These are phyloP conservation scores for Zasmidium citrigriseum DNA, from an alignment of 2,329 filamentous ascomycete genomes.

Conservation along the genomic window DNA sequence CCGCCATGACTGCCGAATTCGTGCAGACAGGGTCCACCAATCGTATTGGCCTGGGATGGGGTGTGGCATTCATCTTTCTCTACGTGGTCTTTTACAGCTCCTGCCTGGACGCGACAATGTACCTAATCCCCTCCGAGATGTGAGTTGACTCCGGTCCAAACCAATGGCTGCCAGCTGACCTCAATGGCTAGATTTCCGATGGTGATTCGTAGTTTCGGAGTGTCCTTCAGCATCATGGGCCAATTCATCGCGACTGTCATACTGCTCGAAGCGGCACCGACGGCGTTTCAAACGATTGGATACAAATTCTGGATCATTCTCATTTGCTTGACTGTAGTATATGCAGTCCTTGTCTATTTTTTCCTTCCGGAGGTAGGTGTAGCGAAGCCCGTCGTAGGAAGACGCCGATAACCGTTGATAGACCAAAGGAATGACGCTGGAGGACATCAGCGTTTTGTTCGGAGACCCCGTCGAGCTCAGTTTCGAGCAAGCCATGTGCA, in stretches of 20 bases:
- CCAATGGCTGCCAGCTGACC: not conserved
- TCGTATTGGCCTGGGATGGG: conserved; percentile 9
- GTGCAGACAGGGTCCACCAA: conserved; percentile 9
- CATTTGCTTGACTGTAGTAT: conserved; percentile 15
- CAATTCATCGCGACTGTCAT: conserved; percentile 16
- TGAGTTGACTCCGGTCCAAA: not conserved
- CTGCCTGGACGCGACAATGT: conserved; percentile 10
- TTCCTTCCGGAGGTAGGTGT: conserved; percentile 13
- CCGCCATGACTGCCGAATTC: conserved; percentile 13
- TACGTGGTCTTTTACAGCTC: conserved; percentile 8
- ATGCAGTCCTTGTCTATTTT: conserved; percentile 11
- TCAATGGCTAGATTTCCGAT: conserved; percentile 22
- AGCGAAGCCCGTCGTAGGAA: not conserved
- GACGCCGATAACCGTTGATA: not conserved
- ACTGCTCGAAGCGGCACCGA: conserved; percentile 18
- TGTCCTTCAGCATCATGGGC: conserved; percentile 15
- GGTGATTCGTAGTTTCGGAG: conserved; percentile 17
- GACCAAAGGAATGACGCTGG: conserved; percentile 18
- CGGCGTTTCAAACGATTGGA: conserved; percentile 17
- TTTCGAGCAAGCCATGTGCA: conserved; percentile 18
- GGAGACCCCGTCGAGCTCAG: conserved; percentile 19
- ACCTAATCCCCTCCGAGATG: not conserved
- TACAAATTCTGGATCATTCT: conserved; percentile 20
- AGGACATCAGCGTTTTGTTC: conserved; percentile 17
- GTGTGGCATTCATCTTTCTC: conserved; percentile 12